These are phyloP conservation scores for Waltiozyma sp. DNA, from an alignment of 1,139 yeast genomes.

Conservation along the genomic window DNA sequence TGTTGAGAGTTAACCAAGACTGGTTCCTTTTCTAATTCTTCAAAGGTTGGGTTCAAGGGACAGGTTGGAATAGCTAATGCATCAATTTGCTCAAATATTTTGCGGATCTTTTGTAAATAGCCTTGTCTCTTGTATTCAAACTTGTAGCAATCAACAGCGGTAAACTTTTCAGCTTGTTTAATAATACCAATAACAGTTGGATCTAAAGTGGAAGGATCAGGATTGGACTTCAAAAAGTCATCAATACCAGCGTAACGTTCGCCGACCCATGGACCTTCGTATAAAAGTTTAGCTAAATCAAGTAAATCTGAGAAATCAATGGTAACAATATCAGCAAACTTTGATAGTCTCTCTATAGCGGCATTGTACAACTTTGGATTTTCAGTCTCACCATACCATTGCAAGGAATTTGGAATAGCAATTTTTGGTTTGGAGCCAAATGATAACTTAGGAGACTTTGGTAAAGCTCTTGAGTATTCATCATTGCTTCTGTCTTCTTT, in stretches of 20 bases:
- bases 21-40: constrained; percentile 68
- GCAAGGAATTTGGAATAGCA: constrained; percentile 63
- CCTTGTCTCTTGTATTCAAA: constrained; percentile 77
- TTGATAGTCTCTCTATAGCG: constrained; percentile 48
- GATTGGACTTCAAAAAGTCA: constrained; percentile 61
- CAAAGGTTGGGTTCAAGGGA: constrained; percentile 79
- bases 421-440: constrained; percentile 52
- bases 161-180: constrained; percentile 60
- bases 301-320: constrained; percentile 65
- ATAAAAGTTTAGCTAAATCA: constrained; percentile 77
- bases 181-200: constrained; percentile 76
- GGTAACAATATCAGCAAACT: constrained; percentile 43
- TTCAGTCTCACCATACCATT: constrained; percentile 73
- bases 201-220: constrained; percentile 64
- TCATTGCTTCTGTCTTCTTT: constrained; percentile 60
- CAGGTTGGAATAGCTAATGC: constrained; percentile 85
- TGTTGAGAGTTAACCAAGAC: constrained; percentile 72
- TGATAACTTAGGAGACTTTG: constrained; percentile 48
- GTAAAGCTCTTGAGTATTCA: constrained; percentile 70
- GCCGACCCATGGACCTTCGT: constrained; percentile 99
- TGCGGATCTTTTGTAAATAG: constrained; percentile 53
- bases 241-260: constrained; percentile 82
- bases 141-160: constrained; percentile 77
- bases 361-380: constrained; percentile 57
- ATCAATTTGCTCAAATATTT: constrained; percentile 49